A percentile compares a stretch with the other conserved stretches of the same genome.
Evolutionary conservation across 2,329 filamentous ascomycete genomes (phyloP).

Genomic region (Fusarium buxicola): DNA sequence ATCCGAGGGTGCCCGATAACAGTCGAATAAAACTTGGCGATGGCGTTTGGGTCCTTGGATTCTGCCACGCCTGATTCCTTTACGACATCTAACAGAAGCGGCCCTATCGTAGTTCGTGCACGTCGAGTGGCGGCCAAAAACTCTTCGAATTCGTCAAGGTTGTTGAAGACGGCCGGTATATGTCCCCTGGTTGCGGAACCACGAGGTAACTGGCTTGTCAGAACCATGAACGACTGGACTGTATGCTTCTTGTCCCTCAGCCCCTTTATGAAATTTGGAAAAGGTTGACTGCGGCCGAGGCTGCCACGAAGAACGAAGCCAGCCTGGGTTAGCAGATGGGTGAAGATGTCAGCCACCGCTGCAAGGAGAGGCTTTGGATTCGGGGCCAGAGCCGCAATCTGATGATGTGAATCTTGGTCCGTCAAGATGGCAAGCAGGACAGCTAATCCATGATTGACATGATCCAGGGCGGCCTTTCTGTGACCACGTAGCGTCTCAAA

Average conservation of each 20-base stretch:
- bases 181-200: background rate
- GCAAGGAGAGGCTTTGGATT: slow-evolving; percentile 38
- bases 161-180: slow-evolving; percentile 21
- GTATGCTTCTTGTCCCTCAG: slow-evolving; percentile 32
- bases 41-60: slow-evolving; percentile 8
- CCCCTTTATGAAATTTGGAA: slow-evolving; percentile 36
- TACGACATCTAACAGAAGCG: slow-evolving; percentile 27
- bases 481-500: slow-evolving; percentile 50
- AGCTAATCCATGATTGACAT: slow-evolving; percentile 52
- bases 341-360: slow-evolving; percentile 32
- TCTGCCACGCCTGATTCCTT: slow-evolving; percentile 4
- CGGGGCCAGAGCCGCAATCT: slow-evolving; percentile 28
- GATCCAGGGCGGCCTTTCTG: slow-evolving; percentile 48
- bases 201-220: slow-evolving; percentile 19
- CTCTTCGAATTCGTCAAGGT: slow-evolving; percentile 39
- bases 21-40: slow-evolving; percentile 13
- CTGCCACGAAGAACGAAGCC: slow-evolving; percentile 28
- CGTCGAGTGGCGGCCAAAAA: slow-evolving; percentile 20
- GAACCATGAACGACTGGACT: slow-evolving; percentile 32
- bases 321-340: slow-evolving; percentile 23
- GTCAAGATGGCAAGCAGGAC: slow-evolving; percentile 49
- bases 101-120: slow-evolving; percentile 11
- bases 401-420: slow-evolving; percentile 28
- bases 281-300: slow-evolving; percentile 11
- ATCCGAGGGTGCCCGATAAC: slow-evolving; percentile 24